These are phyloP conservation scores for Blastobotrys peoriensis DNA, from an alignment of 805 yeast species.

Conservation along the genomic window DNA sequence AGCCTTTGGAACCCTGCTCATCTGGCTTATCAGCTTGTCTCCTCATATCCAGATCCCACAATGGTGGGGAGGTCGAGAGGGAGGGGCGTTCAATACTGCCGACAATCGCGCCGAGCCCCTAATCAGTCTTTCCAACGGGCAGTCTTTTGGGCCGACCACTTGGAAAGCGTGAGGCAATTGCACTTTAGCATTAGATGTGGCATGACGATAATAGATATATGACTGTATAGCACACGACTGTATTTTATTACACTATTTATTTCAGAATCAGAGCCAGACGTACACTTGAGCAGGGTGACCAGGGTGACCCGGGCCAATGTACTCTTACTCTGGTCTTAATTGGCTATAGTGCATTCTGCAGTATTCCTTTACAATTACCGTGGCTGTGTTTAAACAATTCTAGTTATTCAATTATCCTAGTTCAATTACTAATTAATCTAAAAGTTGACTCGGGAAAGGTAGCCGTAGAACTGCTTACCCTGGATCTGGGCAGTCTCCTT, in stretches of 20 bases:
- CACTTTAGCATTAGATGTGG: no score
- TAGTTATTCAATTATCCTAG: no score
- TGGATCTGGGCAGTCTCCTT: conserved; percentile 57
- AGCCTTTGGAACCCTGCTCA: conserved; percentile 54
- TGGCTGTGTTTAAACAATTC: no score
- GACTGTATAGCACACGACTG: conserved; percentile 2
- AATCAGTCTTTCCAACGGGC: conserved; percentile 34
- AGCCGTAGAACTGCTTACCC: conserved; percentile 57
- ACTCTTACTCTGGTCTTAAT: no score
- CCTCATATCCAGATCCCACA: conserved; percentile 34
- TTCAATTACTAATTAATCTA: no score
- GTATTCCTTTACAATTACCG: no score
- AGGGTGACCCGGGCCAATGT: no score
- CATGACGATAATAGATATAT: conserved; percentile 1
- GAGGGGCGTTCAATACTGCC: conserved; percentile 36
- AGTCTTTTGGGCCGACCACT: conserved; percentile 41
- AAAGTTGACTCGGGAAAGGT: conserved; percentile 26
- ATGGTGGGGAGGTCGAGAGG: conserved; percentile 67
- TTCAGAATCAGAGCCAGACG: background rate
- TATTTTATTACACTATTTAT: background rate
- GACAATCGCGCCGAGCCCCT: conserved; percentile 30
- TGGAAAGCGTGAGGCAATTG: conserved; percentile 35
- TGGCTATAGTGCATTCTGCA: no score
- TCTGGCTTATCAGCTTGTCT: conserved; percentile 47
- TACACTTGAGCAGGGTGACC: background rate